These are phyloP conservation scores for Ustilaginoidea virens DNA, from an alignment of 2,329 filamentous ascomycete genomes.

Conservation along the genomic window DNA sequence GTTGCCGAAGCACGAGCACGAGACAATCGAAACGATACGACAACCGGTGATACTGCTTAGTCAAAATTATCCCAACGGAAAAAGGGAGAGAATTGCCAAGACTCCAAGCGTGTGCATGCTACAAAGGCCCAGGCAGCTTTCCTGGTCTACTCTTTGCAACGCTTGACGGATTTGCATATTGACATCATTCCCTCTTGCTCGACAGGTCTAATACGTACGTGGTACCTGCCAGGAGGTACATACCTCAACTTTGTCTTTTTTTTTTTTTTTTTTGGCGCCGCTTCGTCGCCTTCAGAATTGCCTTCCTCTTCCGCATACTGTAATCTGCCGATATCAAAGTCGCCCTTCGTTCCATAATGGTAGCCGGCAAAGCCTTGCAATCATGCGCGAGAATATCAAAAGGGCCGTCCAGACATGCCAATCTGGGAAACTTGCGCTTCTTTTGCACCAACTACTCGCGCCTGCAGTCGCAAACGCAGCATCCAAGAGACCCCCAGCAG, in stretches of 20 bases:
- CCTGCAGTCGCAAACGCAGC: constrained; percentile 7
- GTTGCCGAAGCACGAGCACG: background rate
- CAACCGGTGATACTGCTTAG: background rate
- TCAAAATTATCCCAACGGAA: background rate
- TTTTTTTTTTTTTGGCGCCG: too few relatives aligned
- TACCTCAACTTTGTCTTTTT: too few relatives aligned
- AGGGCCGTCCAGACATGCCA: constrained; percentile 6
- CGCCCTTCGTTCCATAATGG: constrained; percentile 9
- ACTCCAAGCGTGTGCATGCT: background rate
- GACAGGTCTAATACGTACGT: too few relatives aligned
- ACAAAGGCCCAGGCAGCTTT: too few relatives aligned
- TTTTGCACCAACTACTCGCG: constrained; percentile 15
- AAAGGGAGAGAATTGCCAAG: background rate
- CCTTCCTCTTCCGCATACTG: background rate
- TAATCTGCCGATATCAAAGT: too few relatives aligned
- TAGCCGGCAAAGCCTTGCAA: constrained; percentile 14
- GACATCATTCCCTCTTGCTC: too few relatives aligned
- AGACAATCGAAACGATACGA: background rate
- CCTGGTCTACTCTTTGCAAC: too few relatives aligned
- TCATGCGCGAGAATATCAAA: constrained; percentile 12
- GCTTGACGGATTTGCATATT: too few relatives aligned
- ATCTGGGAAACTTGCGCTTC: constrained; percentile 9
- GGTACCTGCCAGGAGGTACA: too few relatives aligned
- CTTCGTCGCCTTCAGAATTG: too few relatives aligned
- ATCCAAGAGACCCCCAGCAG: constrained; percentile 4